These are phyloP conservation scores for Fusarium longipes DNA, from an alignment of 2,329 filamentous ascomycete genomes.

Conservation along the genomic window DNA sequence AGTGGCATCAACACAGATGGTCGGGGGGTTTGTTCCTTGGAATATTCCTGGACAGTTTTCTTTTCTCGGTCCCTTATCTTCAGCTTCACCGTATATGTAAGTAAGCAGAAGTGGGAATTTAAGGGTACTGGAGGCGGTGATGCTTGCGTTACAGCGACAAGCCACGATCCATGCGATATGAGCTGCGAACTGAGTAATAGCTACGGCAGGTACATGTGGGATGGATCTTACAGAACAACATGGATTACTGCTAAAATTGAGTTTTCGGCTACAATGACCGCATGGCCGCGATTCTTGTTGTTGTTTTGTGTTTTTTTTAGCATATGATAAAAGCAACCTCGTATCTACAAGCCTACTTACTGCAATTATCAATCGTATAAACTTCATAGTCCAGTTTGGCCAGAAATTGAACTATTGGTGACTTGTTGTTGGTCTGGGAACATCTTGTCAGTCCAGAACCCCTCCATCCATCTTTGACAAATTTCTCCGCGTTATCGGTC, in stretches of 20 bases:
- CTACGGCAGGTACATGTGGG: not conserved
- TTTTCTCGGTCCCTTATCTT: not conserved
- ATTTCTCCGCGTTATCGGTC: not conserved
- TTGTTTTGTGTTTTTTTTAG: not conserved
- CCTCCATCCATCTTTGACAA: not conserved
- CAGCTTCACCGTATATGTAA: not conserved
- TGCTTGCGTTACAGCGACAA: conserved; percentile 27
- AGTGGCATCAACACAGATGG: not conserved
- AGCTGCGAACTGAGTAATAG: not conserved
- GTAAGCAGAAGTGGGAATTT: conserved; percentile 4
- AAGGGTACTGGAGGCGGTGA: not conserved
- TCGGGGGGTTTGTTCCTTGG: conserved; percentile 11
- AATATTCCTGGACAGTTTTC: conserved; percentile 10
- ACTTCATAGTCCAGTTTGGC: not conserved
- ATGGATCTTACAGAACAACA: not conserved
- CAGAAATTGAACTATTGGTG: not conserved
- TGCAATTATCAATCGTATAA: conserved; percentile 10
- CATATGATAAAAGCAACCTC: conserved; percentile 29
- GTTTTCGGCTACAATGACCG: conserved; percentile 8
- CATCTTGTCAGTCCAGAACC: conserved; percentile 5
- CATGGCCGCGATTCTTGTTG: too few species aligned
- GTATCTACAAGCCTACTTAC: conserved; percentile 15
- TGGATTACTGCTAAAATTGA: not conserved
- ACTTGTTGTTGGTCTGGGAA: conserved; percentile 3
- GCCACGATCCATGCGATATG: conserved; percentile 17